Base-by-base conservation (phyloP, 441 rosid genomes). In the Corymbia calophylla region DNA sequence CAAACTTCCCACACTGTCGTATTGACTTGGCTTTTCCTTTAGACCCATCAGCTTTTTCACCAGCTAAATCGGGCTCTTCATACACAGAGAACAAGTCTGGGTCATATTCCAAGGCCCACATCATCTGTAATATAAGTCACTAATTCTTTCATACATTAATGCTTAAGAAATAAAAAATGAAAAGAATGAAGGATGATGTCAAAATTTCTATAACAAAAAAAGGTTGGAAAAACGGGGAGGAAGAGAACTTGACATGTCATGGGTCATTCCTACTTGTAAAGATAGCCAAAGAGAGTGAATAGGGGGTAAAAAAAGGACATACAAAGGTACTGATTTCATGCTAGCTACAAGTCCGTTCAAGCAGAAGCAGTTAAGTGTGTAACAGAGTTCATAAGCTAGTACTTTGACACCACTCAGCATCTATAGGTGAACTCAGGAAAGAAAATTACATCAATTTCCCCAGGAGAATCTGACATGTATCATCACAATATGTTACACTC, bases 41-140 rank as follows among this genome's bases (percentile, higher is more conserved):
- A 48, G 95, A 91, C 66, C 91, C 96, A 60, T 94, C 97, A 1
- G 93, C 73, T 88, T 93, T 96, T 48, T 95, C 96, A 70, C 87
- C 53, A 88, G 90, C 90, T 35, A 92, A 81, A 31, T 92, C 95
- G 39, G 93, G 88, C 55, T 95, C 95, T 92, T 97, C 99, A 49
- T 98, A 98, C 68, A 94, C 55, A 56, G 82, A 64, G 90, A 93
- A 97, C 91, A 95, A 89, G 81, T 95, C 96, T 4, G 99, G 99
- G 90, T 98, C 99, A 31, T 97, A 98, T 90, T 98, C 99, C 31
- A 98, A 94, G 31, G 99, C 99, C 99, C 99, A 98, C 99, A 98
- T 98, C 99, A 98, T 98, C 99, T 98, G 94, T 88, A 11, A 62
- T 55, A 90, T 53, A 25, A 80, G 87, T 55, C 44, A 77, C 84